Base-by-base conservation (phyloP, 306 rosid species). In the Abrus pulchellus region DNA sequence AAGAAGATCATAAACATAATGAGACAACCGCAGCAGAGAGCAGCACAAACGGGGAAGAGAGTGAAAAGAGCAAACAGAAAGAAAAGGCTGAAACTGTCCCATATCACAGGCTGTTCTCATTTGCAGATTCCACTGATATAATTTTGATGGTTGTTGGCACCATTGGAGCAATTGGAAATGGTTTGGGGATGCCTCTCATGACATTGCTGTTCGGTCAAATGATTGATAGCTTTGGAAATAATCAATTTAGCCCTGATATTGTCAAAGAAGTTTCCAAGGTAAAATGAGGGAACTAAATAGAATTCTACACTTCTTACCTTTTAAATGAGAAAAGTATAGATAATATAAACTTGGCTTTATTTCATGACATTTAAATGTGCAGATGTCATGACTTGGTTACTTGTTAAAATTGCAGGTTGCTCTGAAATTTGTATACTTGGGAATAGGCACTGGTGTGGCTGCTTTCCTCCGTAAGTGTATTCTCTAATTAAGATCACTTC, bases 351-450 rank as follows among this genome's bases (percentile, higher is more conserved):
- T 76, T 59, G 32, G 14, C 34, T 76, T 47, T 12, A 5, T 47
- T 32, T 45, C 14, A 5, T 27, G 67, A 5, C 41, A 20, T 20
- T 20, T 20, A 20, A 20, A 20, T 20, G 12, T 68, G 27, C 4
- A 13, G 30, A 49, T 72, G 55, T 53, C 28, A 48, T 72, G 72
- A 76, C 9, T 53, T 68, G 72, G 5, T 60, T 43, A 57, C 75
- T 52, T 75, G 72, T 53, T 8, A 34, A 85, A 76, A 71, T 79
- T 83, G 77, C 82, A 90, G 97, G 89, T 92, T 9, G 72, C 84
- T 76, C 85, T 92, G 50, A 90, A 82, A 75, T 90, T 83, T 74
- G 89, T 90, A 50, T 92, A 90, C 80, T 77, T 92, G 84, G 94
- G 85, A 20, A 43, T 85, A 33, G 95, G 91, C 36, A 43, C 62